Evolutionary conservation across 2,329 filamentous ascomycete genomes (phyloP).

Genomic region (Thyridium curvatum): DNA sequence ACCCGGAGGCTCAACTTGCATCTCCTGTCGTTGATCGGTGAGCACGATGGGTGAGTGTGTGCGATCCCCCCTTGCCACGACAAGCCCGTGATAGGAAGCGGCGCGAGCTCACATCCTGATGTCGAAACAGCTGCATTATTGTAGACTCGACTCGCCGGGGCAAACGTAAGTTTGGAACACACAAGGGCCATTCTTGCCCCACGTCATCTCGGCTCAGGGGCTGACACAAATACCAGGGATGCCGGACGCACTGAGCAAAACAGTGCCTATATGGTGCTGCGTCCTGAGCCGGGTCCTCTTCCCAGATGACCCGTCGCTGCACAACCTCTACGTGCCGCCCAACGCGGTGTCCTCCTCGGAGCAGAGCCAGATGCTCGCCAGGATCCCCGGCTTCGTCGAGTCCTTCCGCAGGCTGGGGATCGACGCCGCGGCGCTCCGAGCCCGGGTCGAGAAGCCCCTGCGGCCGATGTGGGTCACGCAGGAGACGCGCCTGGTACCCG

Average conservation of each 20-base stretch:
- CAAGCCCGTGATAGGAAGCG: too few species aligned
- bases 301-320: conserved; percentile 38
- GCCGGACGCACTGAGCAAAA: conserved; percentile 92
- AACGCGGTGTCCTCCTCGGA: conserved; percentile 69
- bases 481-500: conserved; percentile 43
- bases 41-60: conserved; percentile 55
- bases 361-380: conserved; percentile 67
- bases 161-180: conserved; percentile 53
- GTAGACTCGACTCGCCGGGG: conserved; percentile 90
- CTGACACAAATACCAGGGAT: conserved; percentile 48
- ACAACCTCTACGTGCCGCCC: conserved; percentile 63
- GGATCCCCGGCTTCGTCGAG: conserved; percentile 49
- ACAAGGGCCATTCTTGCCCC: background rate
- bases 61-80: background rate
- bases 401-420: conserved; percentile 52
- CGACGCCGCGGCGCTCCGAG: conserved; percentile 46
- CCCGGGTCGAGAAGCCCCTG: conserved; percentile 63
- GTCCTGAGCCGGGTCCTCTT: conserved; percentile 80
- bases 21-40: conserved; percentile 61
- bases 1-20: conserved; percentile 79
- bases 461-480: conserved; percentile 76
- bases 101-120: background rate
- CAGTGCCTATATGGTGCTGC: conserved; percentile 87
- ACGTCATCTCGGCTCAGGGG: background rate
- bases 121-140: conserved; percentile 57